phyloP scores from a whole-genome alignment of 169 alveolate species.

The Eimeria tenella region DNA sequence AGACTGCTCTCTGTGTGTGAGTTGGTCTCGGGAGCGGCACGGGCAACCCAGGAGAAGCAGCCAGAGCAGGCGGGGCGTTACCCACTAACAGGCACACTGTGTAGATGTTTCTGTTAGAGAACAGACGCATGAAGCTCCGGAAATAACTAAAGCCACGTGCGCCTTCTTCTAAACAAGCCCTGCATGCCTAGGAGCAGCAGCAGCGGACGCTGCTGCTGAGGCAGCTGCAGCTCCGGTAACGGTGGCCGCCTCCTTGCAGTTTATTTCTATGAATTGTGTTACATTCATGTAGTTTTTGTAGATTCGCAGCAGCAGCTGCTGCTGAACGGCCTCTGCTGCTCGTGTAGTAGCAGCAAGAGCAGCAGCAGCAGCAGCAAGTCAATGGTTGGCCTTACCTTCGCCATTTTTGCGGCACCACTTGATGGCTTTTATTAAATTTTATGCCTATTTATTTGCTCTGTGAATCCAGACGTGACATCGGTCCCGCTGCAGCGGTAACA shows the following conservation, averaged over 20 bases:
- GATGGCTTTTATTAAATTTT: not conserved
- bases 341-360: not conserved
- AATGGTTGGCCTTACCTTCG: not conserved
- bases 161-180: not conserved
- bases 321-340: slow-evolving; percentile 39
- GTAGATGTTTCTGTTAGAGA: not conserved
- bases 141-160: too few species aligned
- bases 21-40: not conserved
- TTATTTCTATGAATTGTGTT: not conserved
- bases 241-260: too few species aligned
- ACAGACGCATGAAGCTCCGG: too few species aligned
- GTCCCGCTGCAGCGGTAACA: not conserved
- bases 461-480: not conserved
- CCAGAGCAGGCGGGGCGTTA: not conserved
- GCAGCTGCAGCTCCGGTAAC: not conserved
- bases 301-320: slow-evolving; percentile 23
- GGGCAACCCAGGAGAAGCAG: not conserved
- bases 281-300: not conserved
- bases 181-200: slow-evolving; percentile 16
- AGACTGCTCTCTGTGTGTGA: not conserved
- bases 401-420: not conserved
- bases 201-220: not conserved
- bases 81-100: not conserved
- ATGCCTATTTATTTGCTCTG: not conserved
- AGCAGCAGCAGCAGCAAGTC: slow-evolving; percentile 20